A percentile compares a stretch with the other conserved stretches of the same genome.
Evolutionary conservation across 495 filamentous ascomycete species (phyloP).

Genomic region (Astrocystis sublimbata): DNA sequence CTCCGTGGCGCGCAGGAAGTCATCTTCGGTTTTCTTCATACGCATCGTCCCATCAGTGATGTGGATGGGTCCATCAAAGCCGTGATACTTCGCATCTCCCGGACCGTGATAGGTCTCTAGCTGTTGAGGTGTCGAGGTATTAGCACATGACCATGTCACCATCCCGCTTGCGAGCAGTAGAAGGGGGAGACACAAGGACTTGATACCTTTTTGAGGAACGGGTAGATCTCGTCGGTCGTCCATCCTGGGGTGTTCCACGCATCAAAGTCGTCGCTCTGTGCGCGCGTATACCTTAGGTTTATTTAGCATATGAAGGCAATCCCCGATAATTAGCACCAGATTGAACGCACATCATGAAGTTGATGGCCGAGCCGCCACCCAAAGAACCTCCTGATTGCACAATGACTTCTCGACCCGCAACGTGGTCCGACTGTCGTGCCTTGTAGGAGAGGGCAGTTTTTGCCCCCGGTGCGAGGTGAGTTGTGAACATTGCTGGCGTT

Average conservation of each 20-base stretch:
- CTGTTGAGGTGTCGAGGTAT: conserved; percentile 20
- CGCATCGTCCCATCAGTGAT: conserved; percentile 46
- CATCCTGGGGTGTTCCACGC: conserved; percentile 55
- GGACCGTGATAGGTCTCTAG: conserved; percentile 53
- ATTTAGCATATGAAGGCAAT: not conserved
- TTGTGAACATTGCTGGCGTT: conserved; percentile 35
- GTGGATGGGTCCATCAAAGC: conserved; percentile 51
- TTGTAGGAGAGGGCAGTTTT: conserved; percentile 42
- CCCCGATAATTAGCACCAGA: not conserved
- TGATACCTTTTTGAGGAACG: conserved; percentile 54
- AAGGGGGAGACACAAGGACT: not conserved
- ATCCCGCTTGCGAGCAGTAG: not conserved
- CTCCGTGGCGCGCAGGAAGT: conserved; percentile 44
- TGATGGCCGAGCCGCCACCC: conserved; percentile 61
- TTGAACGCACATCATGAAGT: conserved; percentile 57
- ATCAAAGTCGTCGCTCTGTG: conserved; percentile 50
- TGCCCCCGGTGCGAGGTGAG: conserved; percentile 35
- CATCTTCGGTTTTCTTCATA: conserved; percentile 33
- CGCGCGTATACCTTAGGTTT: conserved; percentile 32
- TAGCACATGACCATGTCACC: not conserved
- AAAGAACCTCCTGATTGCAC: conserved; percentile 56
- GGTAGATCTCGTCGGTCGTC: conserved; percentile 52
- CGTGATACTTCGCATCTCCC: conserved; percentile 43
- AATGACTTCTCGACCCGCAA: conserved; percentile 48
- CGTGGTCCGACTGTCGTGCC: conserved; percentile 34